A percentile compares a stretch with the other conserved stretches of the same genome.
Evolutionary conservation across 2,329 filamentous ascomycete species (phyloP).

Genomic region (Bipolaris victoriae): DNA sequence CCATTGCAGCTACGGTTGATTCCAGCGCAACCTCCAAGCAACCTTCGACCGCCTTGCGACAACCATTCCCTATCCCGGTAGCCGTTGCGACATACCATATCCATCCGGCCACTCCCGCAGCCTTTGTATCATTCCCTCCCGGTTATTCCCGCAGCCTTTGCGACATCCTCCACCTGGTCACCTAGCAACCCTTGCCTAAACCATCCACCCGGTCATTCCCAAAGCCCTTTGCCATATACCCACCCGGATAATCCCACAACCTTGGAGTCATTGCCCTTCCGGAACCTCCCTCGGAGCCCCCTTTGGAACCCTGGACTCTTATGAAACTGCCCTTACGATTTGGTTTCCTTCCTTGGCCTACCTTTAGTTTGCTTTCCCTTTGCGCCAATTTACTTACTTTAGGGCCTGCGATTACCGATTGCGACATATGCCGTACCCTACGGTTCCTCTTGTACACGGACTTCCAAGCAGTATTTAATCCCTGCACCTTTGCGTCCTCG

Average conservation of each 20-base stretch:
- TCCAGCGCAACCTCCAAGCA: constrained; percentile 13
- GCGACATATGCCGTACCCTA: constrained; percentile 1
- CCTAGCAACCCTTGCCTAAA: neutral
- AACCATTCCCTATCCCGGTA: neutral
- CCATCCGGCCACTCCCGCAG: neutral
- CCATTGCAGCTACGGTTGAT: constrained; percentile 11
- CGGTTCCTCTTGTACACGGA: neutral
- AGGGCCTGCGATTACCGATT: constrained; percentile 5
- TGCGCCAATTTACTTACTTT: neutral
- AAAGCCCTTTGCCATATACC: too few species aligned
- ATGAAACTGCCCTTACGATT: constrained; percentile 5
- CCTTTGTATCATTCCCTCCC: neutral
- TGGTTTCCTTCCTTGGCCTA: neutral
- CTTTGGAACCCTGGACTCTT: neutral
- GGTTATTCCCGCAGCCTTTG: neutral
- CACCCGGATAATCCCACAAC: neutral
- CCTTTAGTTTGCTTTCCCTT: neutral
- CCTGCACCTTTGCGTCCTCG: neutral
- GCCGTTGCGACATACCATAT: neutral
- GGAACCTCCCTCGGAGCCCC: neutral
- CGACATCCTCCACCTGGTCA: neutral
- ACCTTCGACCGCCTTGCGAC: constrained; percentile 10
- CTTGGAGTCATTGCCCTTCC: neutral
- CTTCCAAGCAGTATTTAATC: neutral
- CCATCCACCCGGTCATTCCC: too few species aligned